Evolutionary conservation across 441 rosid genomes (phyloP), one percentile per base, ranked within the genome.

Genomic region (Gossypium trilobum): DNA sequence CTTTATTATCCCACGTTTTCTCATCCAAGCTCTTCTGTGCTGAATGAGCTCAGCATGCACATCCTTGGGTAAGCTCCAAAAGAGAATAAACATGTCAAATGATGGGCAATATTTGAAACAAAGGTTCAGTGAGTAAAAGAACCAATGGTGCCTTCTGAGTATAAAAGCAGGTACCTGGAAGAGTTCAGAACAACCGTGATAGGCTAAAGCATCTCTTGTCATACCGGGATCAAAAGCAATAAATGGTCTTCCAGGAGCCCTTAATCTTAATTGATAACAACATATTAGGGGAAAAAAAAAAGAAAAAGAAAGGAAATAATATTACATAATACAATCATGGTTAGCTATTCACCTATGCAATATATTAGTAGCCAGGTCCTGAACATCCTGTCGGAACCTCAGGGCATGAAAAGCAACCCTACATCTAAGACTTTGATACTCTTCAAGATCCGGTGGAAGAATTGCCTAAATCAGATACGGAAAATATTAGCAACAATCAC

Each of bases 21-120:
- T 84, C 97, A 92, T 88, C 99, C 96, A 88, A 25, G 93, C 84
- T 79, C 99, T 79, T 79, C 88, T 95, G 79, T 95, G 99, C 81
- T 91, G 99, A 85, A 95, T 95, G 62, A 95, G 85, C 79, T 95
- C 99, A 1, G 86, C 83, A 83, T 95, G 99, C 73, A 95, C 99
- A 87, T 95, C 99, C 97, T 95, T 84, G 64, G 96, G 74, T 56
- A 78, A 85, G 87, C 83, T 82, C 90, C 89, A 87, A 88, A 70
- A 78, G 59, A 78, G 95, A 80, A 79, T 77, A 48, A 71, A 76
- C 73, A 56, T 44, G 68, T 80, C 76, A 87, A 73, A 75, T 64
- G 39, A 75, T 58, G 31, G 72, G 66, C 68, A 68, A 69, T 78
- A 71, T 78, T 39, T 63, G 20, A 54, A n/a, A 73, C 44, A 54